Base-by-base conservation (phyloP, 2,329 filamentous ascomycete genomes). In the Ophiostoma piceae region DNA sequence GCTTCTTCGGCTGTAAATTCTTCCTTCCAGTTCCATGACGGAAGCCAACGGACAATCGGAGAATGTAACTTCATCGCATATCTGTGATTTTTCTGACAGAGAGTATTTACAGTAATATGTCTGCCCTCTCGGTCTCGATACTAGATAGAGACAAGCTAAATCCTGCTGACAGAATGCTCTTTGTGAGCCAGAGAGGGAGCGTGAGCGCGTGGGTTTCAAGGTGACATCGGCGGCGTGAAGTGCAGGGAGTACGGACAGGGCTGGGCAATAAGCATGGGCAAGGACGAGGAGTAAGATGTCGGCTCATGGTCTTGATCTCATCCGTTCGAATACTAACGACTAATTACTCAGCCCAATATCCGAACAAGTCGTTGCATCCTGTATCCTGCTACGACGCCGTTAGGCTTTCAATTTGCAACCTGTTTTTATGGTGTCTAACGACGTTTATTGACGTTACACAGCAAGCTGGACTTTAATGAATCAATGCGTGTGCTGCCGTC, bases 41-140 rank as follows among this genome's bases (percentile, higher is more conserved):
- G 51, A 57, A 57, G 51, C 51, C 22, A 57, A n/a, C 51, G 51
- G 51, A 57, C 9, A 57, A 57, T 57, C 51, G 51, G 51, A 57
- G 51, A 57, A 57, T 57, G 51, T 22, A 26, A 57, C 51, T 19
- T 6, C 16, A 12, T 57, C 9, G 26, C 22, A 57, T 57, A 19
- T 12, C 12, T 26, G n/a, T 26, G 26, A 29, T 8, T 57, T 12
- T 26, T 22, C 8, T 26, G 22, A 12, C 11, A 41, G 9, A 11
- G 39, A 41, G 39, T 3, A 11, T 41, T 35, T 35, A 35, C 35
- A 35, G 35, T 35, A 8, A 35, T 41, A 41, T 12, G 11, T 14
- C 9, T 26, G n/a, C 9, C 16, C n/a, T 9, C 51, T 57, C 51
- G 51, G 51, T 16, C 51, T 57, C 22, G 51, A 57, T 57, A 57